phyloP scores from a whole-genome alignment of 2,329 filamentous ascomycete species.

The Rutstroemia sydowiana region DNA sequence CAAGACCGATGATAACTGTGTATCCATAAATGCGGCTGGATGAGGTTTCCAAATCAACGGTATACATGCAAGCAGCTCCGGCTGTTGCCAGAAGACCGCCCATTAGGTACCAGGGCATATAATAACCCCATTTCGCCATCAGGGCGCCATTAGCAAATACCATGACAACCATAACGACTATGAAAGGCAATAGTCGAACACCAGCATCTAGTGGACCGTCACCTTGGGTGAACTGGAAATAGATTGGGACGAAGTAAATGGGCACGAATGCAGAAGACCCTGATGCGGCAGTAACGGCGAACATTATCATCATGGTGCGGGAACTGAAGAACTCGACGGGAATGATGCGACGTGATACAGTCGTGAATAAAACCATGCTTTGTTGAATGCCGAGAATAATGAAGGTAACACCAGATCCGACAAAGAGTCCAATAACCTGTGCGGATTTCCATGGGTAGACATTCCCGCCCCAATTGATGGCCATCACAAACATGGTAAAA shows the following conservation, averaged over 20 bases:
- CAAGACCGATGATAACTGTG: constrained; percentile 33
- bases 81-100: background rate
- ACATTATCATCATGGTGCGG: constrained; percentile 30
- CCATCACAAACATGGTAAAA: constrained; percentile 31
- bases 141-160: constrained; percentile 27
- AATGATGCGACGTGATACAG: constrained; percentile 20
- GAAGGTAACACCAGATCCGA: constrained; percentile 36
- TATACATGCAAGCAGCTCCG: constrained; percentile 6
- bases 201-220: constrained; percentile 37
- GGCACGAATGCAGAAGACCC: constrained; percentile 34
- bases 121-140: constrained; percentile 26
- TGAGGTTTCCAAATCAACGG: constrained; percentile 3
- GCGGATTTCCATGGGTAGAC: constrained; percentile 25
- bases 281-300: constrained; percentile 29
- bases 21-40: constrained; percentile 24
- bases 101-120: background rate
- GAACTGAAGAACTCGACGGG: constrained; percentile 31
- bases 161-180: constrained; percentile 17
- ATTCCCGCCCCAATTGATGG: constrained; percentile 29
- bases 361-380: constrained; percentile 25
- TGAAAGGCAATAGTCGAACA: constrained; percentile 27
- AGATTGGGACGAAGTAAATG: constrained; percentile 32
- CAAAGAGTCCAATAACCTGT: constrained; percentile 30
- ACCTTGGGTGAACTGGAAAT: constrained; percentile 40
- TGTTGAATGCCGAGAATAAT: constrained; percentile 18